These are phyloP conservation scores for Ilex aquifolium DNA, from an alignment of 257 asterid species.

Conservation along the genomic window DNA sequence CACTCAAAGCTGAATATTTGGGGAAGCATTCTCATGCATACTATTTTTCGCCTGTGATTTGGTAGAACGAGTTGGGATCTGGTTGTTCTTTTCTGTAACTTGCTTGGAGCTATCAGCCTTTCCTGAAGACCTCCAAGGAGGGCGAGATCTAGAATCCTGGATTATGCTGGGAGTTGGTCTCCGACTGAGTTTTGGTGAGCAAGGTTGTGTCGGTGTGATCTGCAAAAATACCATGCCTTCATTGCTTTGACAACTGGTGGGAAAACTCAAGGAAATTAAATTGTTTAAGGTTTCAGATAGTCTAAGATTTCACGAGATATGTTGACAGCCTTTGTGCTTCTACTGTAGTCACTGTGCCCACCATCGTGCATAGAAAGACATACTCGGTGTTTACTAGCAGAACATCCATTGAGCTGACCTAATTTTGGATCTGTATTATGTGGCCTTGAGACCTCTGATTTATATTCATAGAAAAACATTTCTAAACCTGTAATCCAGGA, in stretches of 20 bases:
- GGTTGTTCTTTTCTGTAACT: constrained; percentile 22
- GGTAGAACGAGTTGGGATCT: constrained; percentile 18
- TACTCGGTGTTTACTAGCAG: not conserved
- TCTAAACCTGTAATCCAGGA: no score
- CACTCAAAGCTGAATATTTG: constrained; percentile 46
- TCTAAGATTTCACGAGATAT: no score
- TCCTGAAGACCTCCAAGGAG: constrained; percentile 53
- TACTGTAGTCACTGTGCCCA: not conserved
- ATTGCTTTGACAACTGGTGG: not conserved
- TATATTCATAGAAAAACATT: no score
- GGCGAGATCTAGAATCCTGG: constrained; percentile 35
- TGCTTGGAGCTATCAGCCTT: constrained; percentile 37
- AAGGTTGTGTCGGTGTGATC: constrained; percentile 23
- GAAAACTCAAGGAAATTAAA: not conserved
- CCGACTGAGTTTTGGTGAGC: constrained; percentile 29
- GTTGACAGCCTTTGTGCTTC: not conserved
- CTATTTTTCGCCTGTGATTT: constrained; percentile 27
- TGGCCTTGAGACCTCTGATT: no score
- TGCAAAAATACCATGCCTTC: constrained; percentile 13
- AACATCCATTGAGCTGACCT: no score
- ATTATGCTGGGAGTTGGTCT: constrained; percentile 27
- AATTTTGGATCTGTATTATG: no score
- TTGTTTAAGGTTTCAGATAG: no score
- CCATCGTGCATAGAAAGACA: not conserved
- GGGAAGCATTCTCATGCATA: constrained; percentile 48